Base-by-base conservation (phyloP, 140 eudicot genomes). In the Bidens hawaiensis region DNA sequence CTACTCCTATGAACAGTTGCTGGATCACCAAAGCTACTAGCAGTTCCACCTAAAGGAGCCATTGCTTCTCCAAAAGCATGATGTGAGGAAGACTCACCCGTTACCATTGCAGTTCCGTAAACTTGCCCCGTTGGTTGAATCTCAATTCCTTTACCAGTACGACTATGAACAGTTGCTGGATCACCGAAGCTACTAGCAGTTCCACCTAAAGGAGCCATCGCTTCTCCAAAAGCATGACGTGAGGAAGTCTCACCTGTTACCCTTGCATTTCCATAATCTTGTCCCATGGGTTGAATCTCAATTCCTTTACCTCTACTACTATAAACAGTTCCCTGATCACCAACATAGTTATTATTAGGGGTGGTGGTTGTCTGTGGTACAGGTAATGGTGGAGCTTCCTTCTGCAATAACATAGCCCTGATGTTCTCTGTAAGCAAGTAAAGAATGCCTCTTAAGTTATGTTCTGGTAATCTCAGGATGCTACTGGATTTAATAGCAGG, bases 371-470 rank as follows among this genome's bases (percentile, higher is more conserved):
- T 11, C 3, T 31, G 49, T 38, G 55, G 31, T 53, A 15, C 18
- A 36, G 34, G 46, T 54, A 67, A 6, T 6, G 43, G 30, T 24
- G 21, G 23, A 42, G 65, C 33, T 26, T 28, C 21, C n/a, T 28
- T n/a, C n/a, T 55, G 65, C 56, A 67, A 6, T 55, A n/a, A n/a
- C n/a, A n/a, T 27, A 40, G 56, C 46, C 42, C 10, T 17, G 9
- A 67, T 67, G 34, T 53, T 67, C 16, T 41, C 31, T 26, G 41
- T 17, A 38, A 13, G 9, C 64, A 67, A 26, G 46, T 55, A 67
- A 11, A 17, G 26, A 31, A 17, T 41, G 10, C 73, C 65, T 10
- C 0, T 12, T 16, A 61, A 16, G 30, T 67, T 67, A 13, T 24
- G 64, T 16, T 1, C 11, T 24, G 15, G 10, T 34, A 60, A 19